Evolutionary conservation across 371 early-diverging fungal species (phyloP).

Genomic region (Apophysomyces ossiformis): DNA sequence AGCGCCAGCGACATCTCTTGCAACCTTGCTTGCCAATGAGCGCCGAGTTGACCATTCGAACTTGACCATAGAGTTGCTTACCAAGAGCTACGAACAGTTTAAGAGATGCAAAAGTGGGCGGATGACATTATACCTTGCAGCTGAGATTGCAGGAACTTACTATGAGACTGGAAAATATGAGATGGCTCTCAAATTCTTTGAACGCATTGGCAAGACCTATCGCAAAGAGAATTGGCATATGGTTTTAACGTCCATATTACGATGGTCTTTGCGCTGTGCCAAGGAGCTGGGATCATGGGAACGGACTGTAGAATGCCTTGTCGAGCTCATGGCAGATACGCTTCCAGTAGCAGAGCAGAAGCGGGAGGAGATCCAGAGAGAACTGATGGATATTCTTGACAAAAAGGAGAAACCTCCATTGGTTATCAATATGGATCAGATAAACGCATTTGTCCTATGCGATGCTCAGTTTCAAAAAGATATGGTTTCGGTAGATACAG

Average conservation of each 20-base stretch:
- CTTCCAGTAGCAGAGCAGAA: slow-evolving; percentile 49
- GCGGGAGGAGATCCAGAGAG: slow-evolving; percentile 52
- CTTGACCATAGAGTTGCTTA: slow-evolving; percentile 77
- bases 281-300: slow-evolving; percentile 69
- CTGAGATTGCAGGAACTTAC: slow-evolving; percentile 87
- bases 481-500: slow-evolving; percentile 38
- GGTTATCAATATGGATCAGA: slow-evolving; percentile 70
- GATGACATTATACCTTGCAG: slow-evolving; percentile 84
- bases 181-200: slow-evolving; percentile 89
- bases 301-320: slow-evolving; percentile 65
- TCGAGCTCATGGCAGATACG: slow-evolving; percentile 70
- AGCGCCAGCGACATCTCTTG: slow-evolving; percentile 13
- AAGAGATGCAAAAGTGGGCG: slow-evolving; percentile 74
- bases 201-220: slow-evolving; percentile 86
- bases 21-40: slow-evolving; percentile 34
- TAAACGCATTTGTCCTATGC: slow-evolving; percentile 65
- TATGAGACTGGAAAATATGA: slow-evolving; percentile 78
- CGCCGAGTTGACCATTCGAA: slow-evolving; percentile 68
- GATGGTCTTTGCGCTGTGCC: slow-evolving; percentile 75
- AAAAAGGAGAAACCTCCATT: slow-evolving; percentile 35
- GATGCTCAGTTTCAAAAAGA: slow-evolving; percentile 51
- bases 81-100: slow-evolving; percentile 89
- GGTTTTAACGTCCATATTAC: slow-evolving; percentile 70
- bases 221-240: slow-evolving; percentile 84
- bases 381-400: slow-evolving; percentile 39